phyloP scores from a whole-genome alignment of 768 basidiomycete genomes.

The Lentinula boryana region DNA sequence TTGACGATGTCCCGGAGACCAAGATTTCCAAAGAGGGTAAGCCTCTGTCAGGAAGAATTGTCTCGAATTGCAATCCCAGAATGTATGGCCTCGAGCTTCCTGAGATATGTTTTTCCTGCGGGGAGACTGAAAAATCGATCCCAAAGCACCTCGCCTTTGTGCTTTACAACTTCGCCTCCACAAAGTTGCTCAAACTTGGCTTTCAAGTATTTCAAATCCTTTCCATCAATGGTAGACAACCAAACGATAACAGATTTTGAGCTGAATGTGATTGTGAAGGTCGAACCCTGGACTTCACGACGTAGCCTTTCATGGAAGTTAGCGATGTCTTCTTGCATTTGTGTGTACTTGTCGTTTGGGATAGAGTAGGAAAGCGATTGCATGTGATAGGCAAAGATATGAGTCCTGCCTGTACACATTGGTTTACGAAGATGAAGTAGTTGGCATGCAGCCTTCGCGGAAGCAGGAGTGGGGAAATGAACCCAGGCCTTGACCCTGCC shows the following conservation, averaged over 20 bases:
- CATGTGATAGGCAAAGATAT: constrained; percentile 46
- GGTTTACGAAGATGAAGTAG: constrained; percentile 43
- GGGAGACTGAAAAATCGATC: constrained; percentile 50
- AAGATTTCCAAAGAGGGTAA: constrained; percentile 52
- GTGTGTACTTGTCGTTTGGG: constrained; percentile 26
- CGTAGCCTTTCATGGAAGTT: constrained; percentile 33
- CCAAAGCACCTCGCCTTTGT: constrained; percentile 54
- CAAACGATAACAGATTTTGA: constrained; percentile 30
- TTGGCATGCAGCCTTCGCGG: constrained; percentile 46
- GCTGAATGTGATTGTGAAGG: constrained; percentile 11
- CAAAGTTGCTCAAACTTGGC: constrained; percentile 52
- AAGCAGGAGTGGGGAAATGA: constrained; percentile 41
- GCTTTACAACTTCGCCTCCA: constrained; percentile 51
- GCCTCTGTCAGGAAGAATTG: constrained; percentile 32
- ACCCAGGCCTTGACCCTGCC: constrained; percentile 50
- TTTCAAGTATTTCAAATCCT: constrained; percentile 51
- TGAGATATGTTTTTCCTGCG: constrained; percentile 39
- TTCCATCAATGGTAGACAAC: constrained; percentile 43
- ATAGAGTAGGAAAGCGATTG: constrained; percentile 46
- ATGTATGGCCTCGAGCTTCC: constrained; percentile 30
- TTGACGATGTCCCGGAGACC: constrained; percentile 33
- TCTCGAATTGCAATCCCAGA: constrained; percentile 37
- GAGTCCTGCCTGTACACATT: constrained; percentile 36
- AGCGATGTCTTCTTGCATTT: constrained; percentile 38
- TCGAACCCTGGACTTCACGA: constrained; percentile 21